phyloP scores from a whole-genome alignment of 257 asterid species.

The Nicotiana attenuata region DNA sequence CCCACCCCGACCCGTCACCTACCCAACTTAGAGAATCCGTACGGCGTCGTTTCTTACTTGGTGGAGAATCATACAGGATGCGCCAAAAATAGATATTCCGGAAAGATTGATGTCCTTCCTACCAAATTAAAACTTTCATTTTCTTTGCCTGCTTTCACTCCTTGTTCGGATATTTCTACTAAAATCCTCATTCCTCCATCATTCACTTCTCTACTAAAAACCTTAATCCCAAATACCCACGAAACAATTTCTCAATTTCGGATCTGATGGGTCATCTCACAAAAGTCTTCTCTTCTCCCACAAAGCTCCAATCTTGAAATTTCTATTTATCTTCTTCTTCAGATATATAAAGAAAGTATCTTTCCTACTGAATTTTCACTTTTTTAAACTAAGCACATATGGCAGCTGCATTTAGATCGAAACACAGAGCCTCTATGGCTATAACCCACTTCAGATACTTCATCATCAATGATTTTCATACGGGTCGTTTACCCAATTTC shows the following conservation, averaged over 20 bases:
- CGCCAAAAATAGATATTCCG: conserved; percentile 4
- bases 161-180: not conserved
- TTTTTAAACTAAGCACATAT: conserved; percentile 25
- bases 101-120: not conserved
- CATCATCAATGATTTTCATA: conserved; percentile 49
- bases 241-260: not conserved
- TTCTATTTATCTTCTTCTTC: not conserved
- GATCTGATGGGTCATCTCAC: not conserved
- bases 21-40: not conserved
- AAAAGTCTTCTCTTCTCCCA: not conserved
- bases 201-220: not conserved
- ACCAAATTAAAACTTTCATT: not conserved
- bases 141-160: not conserved
- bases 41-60: not conserved
- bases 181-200: not conserved
- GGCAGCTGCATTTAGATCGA: conserved; percentile 89
- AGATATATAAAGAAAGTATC: conserved; percentile 9
- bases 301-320: conserved; percentile 5
- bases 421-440: conserved; percentile 58
- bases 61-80: not conserved
- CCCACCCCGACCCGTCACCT: not conserved
- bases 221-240: not conserved
- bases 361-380: not conserved
- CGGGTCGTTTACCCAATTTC: conserved; percentile 44
- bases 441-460: conserved; percentile 70